Evolutionary conservation across 1,284 basidiomycete species (phyloP).

Genomic region (Fistulina hepatica): DNA sequence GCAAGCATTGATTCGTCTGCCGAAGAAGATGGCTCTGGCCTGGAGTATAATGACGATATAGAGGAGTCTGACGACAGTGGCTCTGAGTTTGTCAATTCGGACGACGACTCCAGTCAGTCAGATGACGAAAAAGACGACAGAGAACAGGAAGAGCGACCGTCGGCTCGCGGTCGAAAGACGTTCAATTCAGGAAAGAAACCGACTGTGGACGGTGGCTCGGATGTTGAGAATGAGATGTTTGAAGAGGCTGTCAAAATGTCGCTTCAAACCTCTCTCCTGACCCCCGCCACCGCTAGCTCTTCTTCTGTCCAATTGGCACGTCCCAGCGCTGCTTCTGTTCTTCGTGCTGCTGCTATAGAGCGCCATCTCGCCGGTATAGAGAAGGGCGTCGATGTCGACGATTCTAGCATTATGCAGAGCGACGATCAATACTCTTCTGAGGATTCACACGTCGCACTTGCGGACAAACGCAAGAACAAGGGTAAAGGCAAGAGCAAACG

Average conservation of each 20-base stretch:
- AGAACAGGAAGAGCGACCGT: slow-evolving; percentile 4
- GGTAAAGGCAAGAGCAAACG: slow-evolving; percentile 25
- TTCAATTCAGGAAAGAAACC: slow-evolving; percentile 14
- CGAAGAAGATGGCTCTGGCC: slow-evolving; percentile 27
- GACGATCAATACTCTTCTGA: slow-evolving; percentile 23
- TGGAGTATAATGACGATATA: slow-evolving; percentile 25
- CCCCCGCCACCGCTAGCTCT: slow-evolving; percentile 28
- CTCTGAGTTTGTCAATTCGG: slow-evolving; percentile 43
- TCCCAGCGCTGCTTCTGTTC: slow-evolving; percentile 30
- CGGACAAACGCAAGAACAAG: too few relatives aligned
- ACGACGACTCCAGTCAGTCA: slow-evolving; percentile 24
- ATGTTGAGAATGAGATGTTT: slow-evolving; percentile 49
- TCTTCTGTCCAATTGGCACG: slow-evolving; percentile 22
- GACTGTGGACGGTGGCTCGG: slow-evolving; percentile 22
- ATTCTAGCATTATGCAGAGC: slow-evolving; percentile 16
- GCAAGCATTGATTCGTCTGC: slow-evolving; percentile 14
- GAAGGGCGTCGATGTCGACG: slow-evolving; percentile 21
- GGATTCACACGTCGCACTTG: slow-evolving; percentile 26
- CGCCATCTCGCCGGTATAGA: slow-evolving; percentile 30
- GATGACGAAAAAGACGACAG: slow-evolving; percentile 13
- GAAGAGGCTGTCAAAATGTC: slow-evolving; percentile 47
- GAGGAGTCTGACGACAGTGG: slow-evolving; percentile 46
- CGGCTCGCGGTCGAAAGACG: neutral
- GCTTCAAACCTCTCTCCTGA: slow-evolving; percentile 22
- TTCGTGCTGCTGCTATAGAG: slow-evolving; percentile 45